Evolutionary conservation across 2,329 filamentous ascomycete genomes (phyloP), one percentile per base, ranked within the genome.

Genomic region (Xylaria arbuscula): DNA sequence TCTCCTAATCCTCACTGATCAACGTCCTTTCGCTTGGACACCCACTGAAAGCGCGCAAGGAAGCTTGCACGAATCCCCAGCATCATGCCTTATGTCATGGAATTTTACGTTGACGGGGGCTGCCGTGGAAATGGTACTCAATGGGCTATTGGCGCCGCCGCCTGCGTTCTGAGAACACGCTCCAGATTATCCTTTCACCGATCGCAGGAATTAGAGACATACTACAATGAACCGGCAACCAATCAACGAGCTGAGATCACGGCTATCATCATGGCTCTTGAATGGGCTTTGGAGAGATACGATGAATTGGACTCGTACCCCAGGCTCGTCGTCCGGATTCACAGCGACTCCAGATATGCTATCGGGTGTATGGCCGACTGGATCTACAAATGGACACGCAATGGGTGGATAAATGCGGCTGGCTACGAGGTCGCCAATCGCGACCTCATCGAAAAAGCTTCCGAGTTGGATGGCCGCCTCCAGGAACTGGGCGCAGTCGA

Each of bases 181-280:
- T 8, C n/a, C 40, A 11, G 19, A 9, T 28, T 19, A 17, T 40
- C 60, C 22, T 42, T 6, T 10, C 66, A 17, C 40, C 40, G 15
- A 45, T 17, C 40, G 40, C 13, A 7, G 22, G 22, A 70, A 36
- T 19, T 36, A 45, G 13, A 0, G 13, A 11, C 47, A 6, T 17
- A 9, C 6, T 70, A 24, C 57, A 61, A 13, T 34, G 1, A 0
- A 0, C 38, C 2, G 8, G 73, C 75, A 7, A 81, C 80, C 2
- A 81, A 75, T 61, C 78, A 80, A 67, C 71, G 79, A 62, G 80
- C 80, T 10, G 80, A 83, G 63, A 67, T 82, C 19, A 63, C 63
- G 1, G 79, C 78, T 47, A 73, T 80, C 62, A 84, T 87, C 50
- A 61, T 87, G 48, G 86, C 80, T 19, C 78, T 88, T 36, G 77